Percentiles rank a stretch among this genome's conserved stretches.
Evolutionary conservation across 257 asterid species (phyloP).

Genomic region (Nicotiana sylvestris): DNA sequence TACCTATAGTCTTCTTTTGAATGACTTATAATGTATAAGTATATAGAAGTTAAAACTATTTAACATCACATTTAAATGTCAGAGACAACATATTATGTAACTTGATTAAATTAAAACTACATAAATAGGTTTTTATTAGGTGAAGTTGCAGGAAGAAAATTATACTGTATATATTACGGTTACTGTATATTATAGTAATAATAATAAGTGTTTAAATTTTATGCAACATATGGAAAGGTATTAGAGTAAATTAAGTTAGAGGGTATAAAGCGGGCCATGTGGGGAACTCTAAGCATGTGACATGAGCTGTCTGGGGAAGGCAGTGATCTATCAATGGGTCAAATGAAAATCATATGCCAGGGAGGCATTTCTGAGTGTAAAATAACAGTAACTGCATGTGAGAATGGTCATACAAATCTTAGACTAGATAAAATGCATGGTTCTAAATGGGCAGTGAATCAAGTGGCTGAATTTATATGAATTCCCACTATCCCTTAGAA

Average conservation of each 20-base stretch:
- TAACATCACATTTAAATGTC: not conserved
- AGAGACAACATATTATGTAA: not conserved
- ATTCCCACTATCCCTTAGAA: conserved; percentile 2
- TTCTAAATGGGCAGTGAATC: conserved; percentile 19
- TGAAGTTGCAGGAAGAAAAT: not conserved
- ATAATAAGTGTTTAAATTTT: not conserved
- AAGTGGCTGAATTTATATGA: conserved; percentile 12
- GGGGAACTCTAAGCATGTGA: conserved; percentile 50
- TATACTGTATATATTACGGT: not conserved
- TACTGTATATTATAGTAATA: not conserved
- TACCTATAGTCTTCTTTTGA: not conserved
- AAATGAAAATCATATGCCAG: conserved; percentile 51
- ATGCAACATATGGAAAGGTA: not conserved
- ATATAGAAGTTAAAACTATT: not conserved
- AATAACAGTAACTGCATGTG: conserved; percentile 42
- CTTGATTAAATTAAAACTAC: not conserved
- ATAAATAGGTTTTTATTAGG: not conserved
- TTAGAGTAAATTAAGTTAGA: not conserved
- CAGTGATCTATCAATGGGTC: conserved; percentile 47
- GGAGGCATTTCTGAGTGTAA: conserved; percentile 29
- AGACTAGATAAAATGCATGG: conserved; percentile 12
- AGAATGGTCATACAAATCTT: conserved; percentile 15
- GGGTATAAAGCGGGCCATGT: conserved; percentile 19
- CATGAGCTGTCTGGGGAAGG: conserved; percentile 43
- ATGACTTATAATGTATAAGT: not conserved